phyloP scores from a whole-genome alignment of 306 rosid species.

The Vachellia pachyceras region DNA sequence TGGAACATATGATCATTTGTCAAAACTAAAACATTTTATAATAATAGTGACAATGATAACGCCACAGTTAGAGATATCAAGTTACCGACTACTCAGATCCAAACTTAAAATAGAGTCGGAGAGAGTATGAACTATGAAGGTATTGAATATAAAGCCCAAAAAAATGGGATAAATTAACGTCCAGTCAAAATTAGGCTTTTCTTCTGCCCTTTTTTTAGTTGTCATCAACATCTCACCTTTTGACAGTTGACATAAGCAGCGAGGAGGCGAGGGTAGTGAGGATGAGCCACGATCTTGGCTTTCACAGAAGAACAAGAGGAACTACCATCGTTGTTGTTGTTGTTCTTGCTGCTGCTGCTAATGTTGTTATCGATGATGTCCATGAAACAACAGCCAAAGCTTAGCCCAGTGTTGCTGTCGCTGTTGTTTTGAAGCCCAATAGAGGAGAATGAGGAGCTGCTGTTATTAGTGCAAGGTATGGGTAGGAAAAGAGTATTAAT shows the following conservation, averaged over 20 bases:
- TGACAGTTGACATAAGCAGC: slow-evolving; percentile 91
- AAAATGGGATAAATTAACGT: background rate
- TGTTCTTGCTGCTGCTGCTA: background rate
- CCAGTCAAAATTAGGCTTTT: slow-evolving; percentile 26
- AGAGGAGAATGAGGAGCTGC: slow-evolving; percentile 21
- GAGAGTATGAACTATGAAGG: slow-evolving; percentile 6
- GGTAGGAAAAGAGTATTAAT: slow-evolving; percentile 48
- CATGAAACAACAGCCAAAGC: slow-evolving; percentile 71
- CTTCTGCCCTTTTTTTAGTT: background rate
- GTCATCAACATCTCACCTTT: slow-evolving; percentile 57
- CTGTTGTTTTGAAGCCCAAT: slow-evolving; percentile 43
- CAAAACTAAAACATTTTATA: background rate
- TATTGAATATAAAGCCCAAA: background rate
- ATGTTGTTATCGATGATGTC: slow-evolving; percentile 41
- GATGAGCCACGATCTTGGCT: slow-evolving; percentile 96
- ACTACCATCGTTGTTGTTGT: slow-evolving; percentile 41
- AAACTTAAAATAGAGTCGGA: slow-evolving; percentile 13
- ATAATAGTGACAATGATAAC: background rate
- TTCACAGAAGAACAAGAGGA: slow-evolving; percentile 61
- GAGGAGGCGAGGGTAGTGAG: slow-evolving; percentile 93
- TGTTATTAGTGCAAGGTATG: slow-evolving; percentile 36
- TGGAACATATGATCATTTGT: slow-evolving; percentile 23
- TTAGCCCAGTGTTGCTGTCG: slow-evolving; percentile 29
- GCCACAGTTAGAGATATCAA: slow-evolving; percentile 10
- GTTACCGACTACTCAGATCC: slow-evolving; percentile 48